Conservation (phyloP, 805 yeast genomes). For the Candida sithepensis region DNA sequence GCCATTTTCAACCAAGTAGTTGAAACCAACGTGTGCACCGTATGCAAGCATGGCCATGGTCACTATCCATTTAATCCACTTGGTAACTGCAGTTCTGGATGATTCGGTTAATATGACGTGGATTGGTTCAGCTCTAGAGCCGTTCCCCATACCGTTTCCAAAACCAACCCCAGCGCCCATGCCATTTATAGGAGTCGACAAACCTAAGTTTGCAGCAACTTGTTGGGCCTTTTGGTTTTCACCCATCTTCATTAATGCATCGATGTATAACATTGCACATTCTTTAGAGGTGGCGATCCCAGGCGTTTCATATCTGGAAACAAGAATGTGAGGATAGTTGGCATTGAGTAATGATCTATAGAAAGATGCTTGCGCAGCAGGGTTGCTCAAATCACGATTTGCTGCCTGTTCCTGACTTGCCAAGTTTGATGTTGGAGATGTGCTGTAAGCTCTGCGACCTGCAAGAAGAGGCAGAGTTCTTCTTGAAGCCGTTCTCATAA, state of each 20-base stretch:
- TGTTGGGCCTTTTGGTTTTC: conserved; percentile 74
- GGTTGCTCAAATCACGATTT: conserved; percentile 64
- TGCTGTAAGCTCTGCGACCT: neutral
- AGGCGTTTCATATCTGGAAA: conserved; percentile 89
- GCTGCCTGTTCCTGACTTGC: conserved; percentile 82
- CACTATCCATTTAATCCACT: conserved; percentile 85
- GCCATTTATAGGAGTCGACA: conserved; percentile 24
- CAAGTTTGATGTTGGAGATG: conserved; percentile 31
- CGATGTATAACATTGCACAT: conserved; percentile 73
- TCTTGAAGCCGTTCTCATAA: neutral
- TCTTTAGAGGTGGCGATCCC: conserved; percentile 85
- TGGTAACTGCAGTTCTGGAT: conserved; percentile 68
- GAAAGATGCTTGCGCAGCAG: conserved; percentile 77
- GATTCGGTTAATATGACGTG: conserved; percentile 93
- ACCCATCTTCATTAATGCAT: conserved; percentile 77
- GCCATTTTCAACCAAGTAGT: conserved; percentile 77
- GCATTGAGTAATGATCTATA: conserved; percentile 70
- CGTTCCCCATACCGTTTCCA: conserved; percentile 32
- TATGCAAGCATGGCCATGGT: conserved; percentile 78
- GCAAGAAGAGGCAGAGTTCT: neutral
- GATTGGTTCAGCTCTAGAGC: conserved; percentile 76
- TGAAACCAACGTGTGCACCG: conserved; percentile 75
- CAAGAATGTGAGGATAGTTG: conserved; percentile 93
- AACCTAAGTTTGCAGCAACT: conserved; percentile 44
- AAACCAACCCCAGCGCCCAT: conserved; percentile 2